Conservation (phyloP, 2,329 filamentous ascomycete species). For the Diplodia scrobiculata region DNA sequence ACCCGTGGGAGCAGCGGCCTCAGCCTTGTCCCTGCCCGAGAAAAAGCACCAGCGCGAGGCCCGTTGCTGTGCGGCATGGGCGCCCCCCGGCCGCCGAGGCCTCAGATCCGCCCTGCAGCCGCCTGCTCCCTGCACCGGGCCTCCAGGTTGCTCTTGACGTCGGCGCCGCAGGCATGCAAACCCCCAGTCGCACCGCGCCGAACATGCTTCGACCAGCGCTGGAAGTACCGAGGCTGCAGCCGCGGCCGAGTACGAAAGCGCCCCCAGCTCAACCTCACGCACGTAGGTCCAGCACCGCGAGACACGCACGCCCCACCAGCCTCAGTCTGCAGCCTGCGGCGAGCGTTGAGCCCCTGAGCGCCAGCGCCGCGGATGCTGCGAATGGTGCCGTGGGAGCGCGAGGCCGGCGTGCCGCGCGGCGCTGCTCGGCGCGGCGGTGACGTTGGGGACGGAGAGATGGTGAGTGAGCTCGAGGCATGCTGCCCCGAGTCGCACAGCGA, state of each 20-base stretch:
- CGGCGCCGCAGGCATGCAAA: slow-evolving; percentile 11
- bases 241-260: neutral
- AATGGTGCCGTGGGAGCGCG: neutral
- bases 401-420: slow-evolving; percentile 7
- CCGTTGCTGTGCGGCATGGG: slow-evolving; percentile 24
- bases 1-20: slow-evolving; percentile 5
- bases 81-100: slow-evolving; percentile 5
- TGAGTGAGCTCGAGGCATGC: slow-evolving; percentile 13
- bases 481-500: slow-evolving; percentile 10
- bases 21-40: slow-evolving; percentile 14
- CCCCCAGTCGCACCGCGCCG: slow-evolving; percentile 20
- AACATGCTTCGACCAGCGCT: neutral
- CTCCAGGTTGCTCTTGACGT: slow-evolving; percentile 21
- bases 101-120: slow-evolving; percentile 16
- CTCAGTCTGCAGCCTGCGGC: neutral
- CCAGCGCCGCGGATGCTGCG: neutral
- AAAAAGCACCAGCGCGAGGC: neutral
- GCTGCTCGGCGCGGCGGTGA: slow-evolving; percentile 17
- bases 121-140: neutral
- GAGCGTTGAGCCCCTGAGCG: slow-evolving; percentile 17
- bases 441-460: slow-evolving; percentile 19
- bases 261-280: neutral
- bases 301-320: neutral
- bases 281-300: neutral
- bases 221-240: slow-evolving; percentile 25